Conservation (phyloP, 495 filamentous ascomycete genomes). For the Echria macrotheca region DNA sequence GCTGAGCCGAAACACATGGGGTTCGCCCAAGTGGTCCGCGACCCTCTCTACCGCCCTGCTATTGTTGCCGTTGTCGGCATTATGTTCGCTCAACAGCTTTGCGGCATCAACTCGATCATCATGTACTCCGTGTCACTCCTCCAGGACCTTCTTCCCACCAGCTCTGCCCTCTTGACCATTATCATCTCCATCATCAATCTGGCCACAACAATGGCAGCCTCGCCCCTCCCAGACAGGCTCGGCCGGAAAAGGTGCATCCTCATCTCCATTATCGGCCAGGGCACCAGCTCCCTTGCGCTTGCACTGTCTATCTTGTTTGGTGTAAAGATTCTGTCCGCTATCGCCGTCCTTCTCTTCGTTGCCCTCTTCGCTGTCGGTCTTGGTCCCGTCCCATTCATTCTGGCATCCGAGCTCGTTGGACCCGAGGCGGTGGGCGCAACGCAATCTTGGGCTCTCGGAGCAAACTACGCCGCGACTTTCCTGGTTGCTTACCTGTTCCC, state of each 20-base stretch:
- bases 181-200: conserved; percentile 82
- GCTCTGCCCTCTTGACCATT: conserved; percentile 74
- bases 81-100: conserved; percentile 90
- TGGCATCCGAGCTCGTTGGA: conserved; percentile 82
- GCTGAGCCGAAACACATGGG: conserved; percentile 47
- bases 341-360: conserved; percentile 80
- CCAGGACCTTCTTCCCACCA: conserved; percentile 66
- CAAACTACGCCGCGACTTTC: conserved; percentile 90
- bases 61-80: conserved; percentile 81
- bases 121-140: conserved; percentile 96
- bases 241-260: conserved; percentile 81
- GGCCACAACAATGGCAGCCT: conserved; percentile 69
- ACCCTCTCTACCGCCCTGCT: conserved; percentile 65
- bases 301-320: conserved; percentile 67
- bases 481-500: conserved; percentile 92
- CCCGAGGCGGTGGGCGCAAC: conserved; percentile 84
- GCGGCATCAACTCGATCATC: conserved; percentile 92
- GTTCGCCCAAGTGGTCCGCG: conserved; percentile 58
- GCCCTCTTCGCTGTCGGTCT: conserved; percentile 85
- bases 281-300: conserved; percentile 63
- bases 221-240: conserved; percentile 78
- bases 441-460: conserved; percentile 76
- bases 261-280: conserved; percentile 77
- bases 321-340: conserved; percentile 66
- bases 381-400: conserved; percentile 89